Percentiles rank a stretch among this genome's conserved stretches.
These are phyloP conservation scores for Rehmannia glutinosa DNA, from an alignment of 257 asterid genomes.

Conservation along the genomic window DNA sequence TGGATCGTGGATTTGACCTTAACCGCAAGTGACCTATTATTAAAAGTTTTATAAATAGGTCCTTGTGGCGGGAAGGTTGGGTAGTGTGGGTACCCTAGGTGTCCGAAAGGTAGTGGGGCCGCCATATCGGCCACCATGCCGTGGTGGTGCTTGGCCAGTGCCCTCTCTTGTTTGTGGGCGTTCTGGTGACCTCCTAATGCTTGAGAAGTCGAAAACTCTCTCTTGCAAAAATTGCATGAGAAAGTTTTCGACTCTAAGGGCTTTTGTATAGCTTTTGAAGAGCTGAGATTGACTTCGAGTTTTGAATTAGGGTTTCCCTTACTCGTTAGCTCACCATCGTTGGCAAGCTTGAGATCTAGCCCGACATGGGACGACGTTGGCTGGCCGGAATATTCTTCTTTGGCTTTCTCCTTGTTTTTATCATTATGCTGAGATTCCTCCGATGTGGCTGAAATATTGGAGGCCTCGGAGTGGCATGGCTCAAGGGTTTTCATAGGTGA, in stretches of 20 bases:
- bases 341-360: slow-evolving; percentile 39
- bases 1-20: no score
- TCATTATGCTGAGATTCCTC: slow-evolving; percentile 26
- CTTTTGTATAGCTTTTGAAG: slow-evolving; percentile 6
- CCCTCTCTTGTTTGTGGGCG: slow-evolving; percentile 71
- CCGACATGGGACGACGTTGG: slow-evolving; percentile 5
- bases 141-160: slow-evolving; percentile 46
- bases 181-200: slow-evolving; percentile 83
- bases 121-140: slow-evolving; percentile 31
- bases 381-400: slow-evolving; percentile 11
- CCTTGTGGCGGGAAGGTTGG: no score
- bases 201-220: slow-evolving; percentile 65
- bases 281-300: slow-evolving; percentile 38
- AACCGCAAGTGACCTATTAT: no score
- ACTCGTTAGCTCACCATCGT: slow-evolving; percentile 13
- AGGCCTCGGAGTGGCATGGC: slow-evolving; percentile 40
- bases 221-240: slow-evolving; percentile 52
- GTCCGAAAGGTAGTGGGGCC: slow-evolving; percentile 27
- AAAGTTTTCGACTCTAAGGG: slow-evolving; percentile 31
- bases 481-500: slow-evolving; percentile 25
- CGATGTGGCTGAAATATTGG: slow-evolving; percentile 43
- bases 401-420: slow-evolving; percentile 9
- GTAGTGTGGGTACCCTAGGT: no score
- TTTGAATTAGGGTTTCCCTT: slow-evolving; percentile 18
- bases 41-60: no score